Conservation (phyloP, 441 rosid species). For the Euphorbia schlechtendalii region DNA sequence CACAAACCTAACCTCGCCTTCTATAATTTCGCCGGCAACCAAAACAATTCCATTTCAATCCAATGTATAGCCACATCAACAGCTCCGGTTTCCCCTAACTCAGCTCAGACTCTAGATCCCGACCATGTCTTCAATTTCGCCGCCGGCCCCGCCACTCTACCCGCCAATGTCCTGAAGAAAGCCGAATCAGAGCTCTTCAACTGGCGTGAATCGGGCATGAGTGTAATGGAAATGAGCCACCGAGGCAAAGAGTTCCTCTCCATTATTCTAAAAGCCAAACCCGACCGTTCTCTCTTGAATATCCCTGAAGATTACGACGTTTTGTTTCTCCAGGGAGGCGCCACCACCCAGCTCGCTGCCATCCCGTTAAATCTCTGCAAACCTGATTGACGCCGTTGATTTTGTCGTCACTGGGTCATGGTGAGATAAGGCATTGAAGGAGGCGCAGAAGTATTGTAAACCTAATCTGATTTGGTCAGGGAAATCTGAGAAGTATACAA, state of each 20-base stretch:
- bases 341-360: slow-evolving; percentile 88
- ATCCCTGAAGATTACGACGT: slow-evolving; percentile 66
- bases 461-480: slow-evolving; percentile 80
- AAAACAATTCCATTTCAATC: slow-evolving; percentile 32
- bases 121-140: slow-evolving; percentile 81
- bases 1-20: slow-evolving; percentile 24
- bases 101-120: slow-evolving; percentile 35
- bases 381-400: slow-evolving; percentile 65
- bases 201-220: slow-evolving; percentile 97
- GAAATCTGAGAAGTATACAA: slow-evolving; percentile 73
- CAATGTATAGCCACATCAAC: slow-evolving; percentile 37
- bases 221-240: slow-evolving; percentile 99
- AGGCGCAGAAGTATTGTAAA: slow-evolving; percentile 66
- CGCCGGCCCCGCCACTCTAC: slow-evolving; percentile 85
- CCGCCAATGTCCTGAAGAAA: slow-evolving; percentile 61
- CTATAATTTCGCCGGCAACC: slow-evolving; percentile 11
- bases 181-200: slow-evolving; percentile 84
- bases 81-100: slow-evolving; percentile 15
- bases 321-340: slow-evolving; percentile 95
- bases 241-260: slow-evolving; percentile 85
- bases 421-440: slow-evolving; percentile 91
- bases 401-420: slow-evolving; percentile 89
- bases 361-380: slow-evolving; percentile 70
- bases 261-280: slow-evolving; percentile 82
- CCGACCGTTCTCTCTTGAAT: slow-evolving; percentile 68